These are phyloP conservation scores for Plasmodium inui DNA, from an alignment of 169 alveolate species.

Conservation along the genomic window DNA sequence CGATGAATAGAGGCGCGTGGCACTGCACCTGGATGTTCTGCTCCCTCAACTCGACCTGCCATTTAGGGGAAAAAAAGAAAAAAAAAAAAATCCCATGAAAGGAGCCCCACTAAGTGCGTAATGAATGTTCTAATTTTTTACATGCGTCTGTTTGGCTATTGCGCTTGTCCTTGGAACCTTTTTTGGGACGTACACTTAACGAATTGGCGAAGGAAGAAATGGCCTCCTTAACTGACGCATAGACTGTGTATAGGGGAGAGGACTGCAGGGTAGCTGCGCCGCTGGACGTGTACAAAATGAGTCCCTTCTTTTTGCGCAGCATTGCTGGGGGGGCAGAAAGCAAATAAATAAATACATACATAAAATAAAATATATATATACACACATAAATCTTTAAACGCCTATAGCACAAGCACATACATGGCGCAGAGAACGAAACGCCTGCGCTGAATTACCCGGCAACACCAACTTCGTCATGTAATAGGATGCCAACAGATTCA, in stretches of 20 bases:
- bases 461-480: constrained; percentile 78
- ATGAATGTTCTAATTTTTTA: not conserved
- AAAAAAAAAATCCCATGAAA: not conserved
- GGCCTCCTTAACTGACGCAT: constrained; percentile 80
- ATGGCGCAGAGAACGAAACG: not conserved
- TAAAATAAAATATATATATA: not conserved
- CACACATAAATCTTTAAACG: not conserved
- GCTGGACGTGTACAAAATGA: constrained; percentile 79
- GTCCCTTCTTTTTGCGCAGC: constrained; percentile 74
- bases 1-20: constrained; percentile 76
- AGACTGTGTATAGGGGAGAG: constrained; percentile 78
- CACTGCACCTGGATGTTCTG: constrained; percentile 78
- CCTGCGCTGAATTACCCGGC: constrained; percentile 34
- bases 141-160: not conserved
- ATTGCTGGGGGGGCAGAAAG: not conserved
- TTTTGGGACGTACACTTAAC: constrained; percentile 21
- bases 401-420: not conserved
- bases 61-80: constrained; percentile 5
- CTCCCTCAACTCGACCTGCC: constrained; percentile 68
- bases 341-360: not conserved
- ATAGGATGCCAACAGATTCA: constrained; percentile 76
- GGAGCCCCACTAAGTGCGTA: not conserved
- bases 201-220: constrained; percentile 74
- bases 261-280: constrained; percentile 77
- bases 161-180: not conserved